phyloP scores from a whole-genome alignment of 2,329 filamentous ascomycete species.

The Pseudophaeomoniella oleicola region DNA sequence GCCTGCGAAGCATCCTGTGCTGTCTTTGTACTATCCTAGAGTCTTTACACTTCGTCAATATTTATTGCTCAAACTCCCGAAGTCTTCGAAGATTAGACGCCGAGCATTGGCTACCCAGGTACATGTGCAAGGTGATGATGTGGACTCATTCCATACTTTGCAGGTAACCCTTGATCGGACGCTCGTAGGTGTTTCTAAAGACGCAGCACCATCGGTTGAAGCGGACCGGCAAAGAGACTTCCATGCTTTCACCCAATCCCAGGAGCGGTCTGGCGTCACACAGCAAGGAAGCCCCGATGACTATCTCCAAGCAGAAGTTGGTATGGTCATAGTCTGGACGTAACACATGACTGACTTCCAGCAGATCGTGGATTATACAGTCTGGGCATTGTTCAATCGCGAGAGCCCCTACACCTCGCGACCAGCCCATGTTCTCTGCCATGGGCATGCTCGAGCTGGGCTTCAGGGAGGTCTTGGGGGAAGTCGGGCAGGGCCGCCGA shows the following conservation, averaged over 20 bases:
- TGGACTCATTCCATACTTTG: slow-evolving; percentile 18
- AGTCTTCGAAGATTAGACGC: slow-evolving; percentile 29
- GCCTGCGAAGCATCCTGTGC: slow-evolving; percentile 3
- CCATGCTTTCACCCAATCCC: slow-evolving; percentile 48
- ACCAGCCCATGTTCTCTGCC: slow-evolving; percentile 64
- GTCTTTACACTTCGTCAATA: slow-evolving; percentile 10
- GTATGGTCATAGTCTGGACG: slow-evolving; percentile 3
- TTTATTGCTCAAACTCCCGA: slow-evolving; percentile 8
- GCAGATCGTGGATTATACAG: slow-evolving; percentile 61
- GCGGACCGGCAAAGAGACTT: slow-evolving; percentile 39
- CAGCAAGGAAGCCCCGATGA: slow-evolving; percentile 22
- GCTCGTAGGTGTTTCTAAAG: slow-evolving; percentile 43
- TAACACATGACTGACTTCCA: slow-evolving; percentile 2
- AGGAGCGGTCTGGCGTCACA: slow-evolving; percentile 21
- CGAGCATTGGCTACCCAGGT: slow-evolving; percentile 40
- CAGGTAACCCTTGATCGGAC: slow-evolving; percentile 45
- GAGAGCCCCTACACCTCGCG: slow-evolving; percentile 30
- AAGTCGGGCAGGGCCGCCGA: slow-evolving; percentile 22
- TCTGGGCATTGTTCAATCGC: slow-evolving; percentile 62
- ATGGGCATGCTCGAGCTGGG: slow-evolving; percentile 54
- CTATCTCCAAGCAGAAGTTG: slow-evolving; percentile 48
- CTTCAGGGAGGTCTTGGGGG: slow-evolving; percentile 15
- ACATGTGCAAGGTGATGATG: slow-evolving; percentile 26
- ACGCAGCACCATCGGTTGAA: slow-evolving; percentile 16
- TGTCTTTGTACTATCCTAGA: slow-evolving; percentile 9